phyloP scores from a whole-genome alignment of 345 rosid species.

The Salix dunnii region DNA sequence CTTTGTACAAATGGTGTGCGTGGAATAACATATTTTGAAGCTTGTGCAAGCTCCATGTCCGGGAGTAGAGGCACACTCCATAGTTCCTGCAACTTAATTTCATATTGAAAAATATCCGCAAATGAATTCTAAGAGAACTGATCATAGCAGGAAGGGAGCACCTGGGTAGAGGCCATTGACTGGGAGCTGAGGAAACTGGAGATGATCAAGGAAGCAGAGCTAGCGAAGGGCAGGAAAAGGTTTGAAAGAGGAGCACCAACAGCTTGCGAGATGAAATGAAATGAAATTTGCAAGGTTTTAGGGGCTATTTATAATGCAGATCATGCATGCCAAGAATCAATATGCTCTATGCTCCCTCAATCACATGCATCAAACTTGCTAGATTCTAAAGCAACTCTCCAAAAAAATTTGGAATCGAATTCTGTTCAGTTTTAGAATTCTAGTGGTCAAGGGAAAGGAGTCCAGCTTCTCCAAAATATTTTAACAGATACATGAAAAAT shows the following conservation, averaged over 20 bases:
- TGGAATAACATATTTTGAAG: no score
- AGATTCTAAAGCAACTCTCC: background rate
- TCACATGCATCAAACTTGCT: background rate
- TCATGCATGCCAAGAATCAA: background rate
- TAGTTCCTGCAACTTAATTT: no score
- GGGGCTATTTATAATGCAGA: constrained; percentile 7
- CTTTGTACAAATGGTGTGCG: no score
- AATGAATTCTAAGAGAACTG: no score
- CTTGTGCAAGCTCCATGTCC: no score
- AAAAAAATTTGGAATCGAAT: background rate
- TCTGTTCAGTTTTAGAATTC: background rate
- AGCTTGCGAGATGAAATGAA: background rate
- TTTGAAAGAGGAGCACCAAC: background rate
- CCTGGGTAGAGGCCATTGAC: constrained; percentile 10
- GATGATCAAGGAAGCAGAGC: background rate
- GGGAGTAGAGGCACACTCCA: no score
- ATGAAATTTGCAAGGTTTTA: background rate
- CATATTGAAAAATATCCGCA: no score
- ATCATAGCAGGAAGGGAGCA: no score
- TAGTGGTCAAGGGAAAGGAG: no score
- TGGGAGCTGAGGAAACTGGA: background rate
- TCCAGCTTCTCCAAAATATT: no score
- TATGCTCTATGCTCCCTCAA: background rate
- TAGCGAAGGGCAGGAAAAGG: background rate
- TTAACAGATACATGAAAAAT: no score